Evolutionary conservation across 2,329 filamentous ascomycete genomes (phyloP).

Genomic region (Hymenoscyphus occultus): DNA sequence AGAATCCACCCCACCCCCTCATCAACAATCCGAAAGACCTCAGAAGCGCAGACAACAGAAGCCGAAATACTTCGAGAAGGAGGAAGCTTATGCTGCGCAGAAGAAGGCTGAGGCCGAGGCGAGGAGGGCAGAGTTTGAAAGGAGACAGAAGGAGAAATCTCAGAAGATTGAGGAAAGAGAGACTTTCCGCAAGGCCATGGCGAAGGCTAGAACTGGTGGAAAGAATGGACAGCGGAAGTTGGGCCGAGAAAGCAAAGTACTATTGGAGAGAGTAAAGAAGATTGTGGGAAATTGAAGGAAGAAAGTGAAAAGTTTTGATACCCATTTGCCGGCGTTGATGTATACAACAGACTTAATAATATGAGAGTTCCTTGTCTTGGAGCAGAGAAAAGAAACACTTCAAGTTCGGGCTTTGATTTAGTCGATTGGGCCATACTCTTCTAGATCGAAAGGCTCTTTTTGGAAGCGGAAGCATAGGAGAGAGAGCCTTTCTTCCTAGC

Average conservation of each 20-base stretch:
- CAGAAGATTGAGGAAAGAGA: constrained; percentile 61
- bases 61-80: constrained; percentile 40
- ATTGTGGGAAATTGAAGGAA: constrained; percentile 31
- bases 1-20: constrained; percentile 18
- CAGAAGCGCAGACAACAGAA: constrained; percentile 10
- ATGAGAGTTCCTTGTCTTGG: neutral
- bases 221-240: constrained; percentile 65
- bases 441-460: no score
- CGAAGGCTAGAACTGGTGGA: constrained; percentile 48
- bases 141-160: constrained; percentile 51
- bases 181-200: constrained; percentile 46
- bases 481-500: no score
- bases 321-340: neutral
- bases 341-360: neutral
- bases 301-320: constrained; percentile 2
- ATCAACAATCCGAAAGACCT: constrained; percentile 10
- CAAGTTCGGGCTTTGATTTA: no score
- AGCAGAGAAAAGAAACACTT: no score
- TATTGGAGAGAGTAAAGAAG: constrained; percentile 62
- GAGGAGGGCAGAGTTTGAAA: constrained; percentile 46
- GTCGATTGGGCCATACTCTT: no score
- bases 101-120: constrained; percentile 56
- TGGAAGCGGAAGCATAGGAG: no score
- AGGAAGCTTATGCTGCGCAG: constrained; percentile 41
- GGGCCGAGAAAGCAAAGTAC: constrained; percentile 63